These are phyloP conservation scores for Nitzschia putrida DNA, from an alignment of 108 stramenopile species.

Conservation along the genomic window DNA sequence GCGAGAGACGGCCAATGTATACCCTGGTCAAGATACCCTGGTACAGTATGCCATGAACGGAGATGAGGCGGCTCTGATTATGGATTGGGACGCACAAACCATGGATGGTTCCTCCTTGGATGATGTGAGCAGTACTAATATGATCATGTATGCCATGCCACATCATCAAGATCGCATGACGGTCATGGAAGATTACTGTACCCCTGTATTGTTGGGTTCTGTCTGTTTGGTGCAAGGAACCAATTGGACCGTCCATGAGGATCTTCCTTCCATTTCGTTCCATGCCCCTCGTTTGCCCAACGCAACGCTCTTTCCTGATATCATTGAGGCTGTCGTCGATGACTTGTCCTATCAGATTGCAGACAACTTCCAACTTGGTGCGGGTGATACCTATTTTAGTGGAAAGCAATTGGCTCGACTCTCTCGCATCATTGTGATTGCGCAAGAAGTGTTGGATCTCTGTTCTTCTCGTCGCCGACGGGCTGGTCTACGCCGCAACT, in stretches of 20 bases:
- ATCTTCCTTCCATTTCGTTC: slow-evolving; percentile 48
- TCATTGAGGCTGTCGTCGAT: slow-evolving; percentile 49
- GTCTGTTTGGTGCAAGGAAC: slow-evolving; percentile 45
- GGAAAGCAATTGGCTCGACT: slow-evolving; percentile 88
- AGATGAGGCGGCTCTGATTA: slow-evolving; percentile 39
- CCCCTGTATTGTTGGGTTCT: slow-evolving; percentile 35
- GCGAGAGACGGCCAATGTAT: slow-evolving; percentile 53
- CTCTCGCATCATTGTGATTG: slow-evolving; percentile 81
- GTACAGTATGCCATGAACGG: slow-evolving; percentile 18
- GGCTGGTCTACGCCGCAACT: background rate
- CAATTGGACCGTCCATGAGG: slow-evolving; percentile 36
- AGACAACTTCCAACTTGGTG: slow-evolving; percentile 75
- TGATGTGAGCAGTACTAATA: slow-evolving; percentile 2
- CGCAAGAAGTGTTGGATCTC: slow-evolving; percentile 63
- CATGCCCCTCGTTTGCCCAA: slow-evolving; percentile 61
- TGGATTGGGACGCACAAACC: slow-evolving; percentile 33
- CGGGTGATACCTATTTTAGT: slow-evolving; percentile 92
- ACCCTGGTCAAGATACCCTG: slow-evolving; percentile 56
- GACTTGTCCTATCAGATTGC: slow-evolving; percentile 70
- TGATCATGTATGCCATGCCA: slow-evolving; percentile 75
- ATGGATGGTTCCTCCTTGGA: slow-evolving; percentile 28
- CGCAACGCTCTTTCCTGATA: slow-evolving; percentile 34
- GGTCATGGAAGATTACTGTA: slow-evolving; percentile 22
- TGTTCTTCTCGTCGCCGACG: slow-evolving; percentile 18
- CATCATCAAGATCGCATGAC: slow-evolving; percentile 61